A percentile compares a stretch with the other conserved stretches of the same genome.
Evolutionary conservation across 257 asterid species (phyloP).

Genomic region (Nemophila menziesii): DNA sequence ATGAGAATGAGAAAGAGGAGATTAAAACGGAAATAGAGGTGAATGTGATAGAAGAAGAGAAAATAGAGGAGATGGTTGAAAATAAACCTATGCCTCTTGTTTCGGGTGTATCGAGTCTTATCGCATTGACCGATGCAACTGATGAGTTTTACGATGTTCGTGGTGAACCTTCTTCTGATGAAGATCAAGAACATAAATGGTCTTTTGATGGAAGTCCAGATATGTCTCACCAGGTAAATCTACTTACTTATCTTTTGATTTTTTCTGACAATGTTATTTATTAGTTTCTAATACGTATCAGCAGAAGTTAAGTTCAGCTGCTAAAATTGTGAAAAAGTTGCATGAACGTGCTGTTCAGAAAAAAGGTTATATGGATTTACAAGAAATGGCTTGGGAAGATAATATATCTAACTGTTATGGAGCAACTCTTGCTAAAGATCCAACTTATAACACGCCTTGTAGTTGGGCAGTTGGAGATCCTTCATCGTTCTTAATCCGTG

Average conservation of each 20-base stretch:
- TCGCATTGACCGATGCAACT: conserved; percentile 42
- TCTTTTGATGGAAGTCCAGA: conserved; percentile 24
- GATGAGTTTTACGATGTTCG: conserved; percentile 83
- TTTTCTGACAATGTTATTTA: not conserved
- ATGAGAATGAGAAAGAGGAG: conserved; percentile 30
- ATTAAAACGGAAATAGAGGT: conserved; percentile 28
- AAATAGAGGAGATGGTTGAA: conserved; percentile 18
- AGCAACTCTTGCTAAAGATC: conserved; percentile 62
- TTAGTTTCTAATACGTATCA: conserved; percentile 12
- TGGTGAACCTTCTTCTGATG: conserved; percentile 50
- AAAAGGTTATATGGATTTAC: conserved; percentile 60
- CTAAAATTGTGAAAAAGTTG: conserved; percentile 52
- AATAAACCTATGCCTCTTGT: conserved; percentile 2
- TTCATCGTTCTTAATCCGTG: conserved; percentile 62
- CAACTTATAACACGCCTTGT: conserved; percentile 38
- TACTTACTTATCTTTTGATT: conserved; percentile 11
- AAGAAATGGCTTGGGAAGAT: conserved; percentile 43
- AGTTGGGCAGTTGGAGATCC: conserved; percentile 71
- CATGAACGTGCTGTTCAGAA: conserved; percentile 71
- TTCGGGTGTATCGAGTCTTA: conserved; percentile 41
- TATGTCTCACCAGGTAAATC: conserved; percentile 36
- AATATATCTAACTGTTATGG: conserved; percentile 37
- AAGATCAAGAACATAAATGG: conserved; percentile 37
- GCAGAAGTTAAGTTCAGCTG: conserved; percentile 42
- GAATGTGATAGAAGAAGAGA: conserved; percentile 16